Evolutionary conservation across 768 basidiomycete genomes (phyloP).

Genomic region (Russula vinacea): DNA sequence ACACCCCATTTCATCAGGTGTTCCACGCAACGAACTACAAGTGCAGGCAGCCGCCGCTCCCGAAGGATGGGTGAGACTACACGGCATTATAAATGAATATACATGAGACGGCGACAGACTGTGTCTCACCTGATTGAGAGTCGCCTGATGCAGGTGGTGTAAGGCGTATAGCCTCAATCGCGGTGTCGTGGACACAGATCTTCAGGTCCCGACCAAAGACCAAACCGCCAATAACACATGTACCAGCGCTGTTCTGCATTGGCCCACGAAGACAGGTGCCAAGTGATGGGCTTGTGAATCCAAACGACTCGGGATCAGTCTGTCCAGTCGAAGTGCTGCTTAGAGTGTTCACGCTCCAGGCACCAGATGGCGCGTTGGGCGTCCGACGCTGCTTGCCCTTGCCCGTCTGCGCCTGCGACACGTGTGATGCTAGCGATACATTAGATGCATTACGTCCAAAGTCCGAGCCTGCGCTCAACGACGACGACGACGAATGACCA

Average conservation of each 20-base stretch:
- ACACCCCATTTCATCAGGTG: conserved; percentile 80
- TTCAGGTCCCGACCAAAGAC: conserved; percentile 67
- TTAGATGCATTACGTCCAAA: conserved; percentile 28
- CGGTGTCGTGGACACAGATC: conserved; percentile 55
- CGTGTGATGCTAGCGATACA: conserved; percentile 26
- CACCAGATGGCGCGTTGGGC: conserved; percentile 58
- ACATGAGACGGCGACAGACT: conserved; percentile 17
- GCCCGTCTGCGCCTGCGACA: conserved; percentile 21
- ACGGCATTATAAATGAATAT: conserved; percentile 10
- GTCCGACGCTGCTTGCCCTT: conserved; percentile 48
- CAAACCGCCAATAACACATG: conserved; percentile 43
- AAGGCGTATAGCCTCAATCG: conserved; percentile 37
- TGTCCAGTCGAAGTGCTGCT: conserved; percentile 48
- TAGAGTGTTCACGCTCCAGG: conserved; percentile 36
- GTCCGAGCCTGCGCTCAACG: conserved; percentile 30
- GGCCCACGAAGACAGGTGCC: conserved; percentile 59
- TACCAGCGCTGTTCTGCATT: conserved; percentile 38
- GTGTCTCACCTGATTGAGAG: conserved; percentile 14
- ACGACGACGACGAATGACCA: conserved; percentile 41
- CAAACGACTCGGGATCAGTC: conserved; percentile 47
- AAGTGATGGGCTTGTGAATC: conserved; percentile 45
- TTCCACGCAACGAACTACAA: conserved; percentile 79
- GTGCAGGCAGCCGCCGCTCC: conserved; percentile 55
- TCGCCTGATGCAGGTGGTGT: conserved; percentile 16
- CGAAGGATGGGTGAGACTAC: conserved; percentile 13